Base-by-base conservation (phyloP, 257 asterid species). In the Nicotiana obtusifolia region DNA sequence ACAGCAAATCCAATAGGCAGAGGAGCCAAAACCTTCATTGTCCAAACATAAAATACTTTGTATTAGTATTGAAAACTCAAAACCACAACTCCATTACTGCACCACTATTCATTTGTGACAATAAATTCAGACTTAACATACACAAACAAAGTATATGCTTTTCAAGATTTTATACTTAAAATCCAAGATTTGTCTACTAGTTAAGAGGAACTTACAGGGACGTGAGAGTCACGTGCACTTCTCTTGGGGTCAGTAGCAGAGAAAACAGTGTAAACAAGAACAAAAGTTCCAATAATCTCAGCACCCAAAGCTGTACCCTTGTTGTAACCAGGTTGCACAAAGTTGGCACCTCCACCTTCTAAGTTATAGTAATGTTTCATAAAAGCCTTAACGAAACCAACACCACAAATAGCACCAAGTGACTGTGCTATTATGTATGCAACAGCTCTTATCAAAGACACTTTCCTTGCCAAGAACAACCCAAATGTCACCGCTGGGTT, bases 361-460 rank as follows among this genome's bases (percentile, higher is more conserved):
- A 2, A 0, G 22, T 73, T 49, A 30, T 54, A 60, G 56, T 30
- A 56, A 20, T 78, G 81, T 52, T 73, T 73, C 79, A 73, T 73
- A 35, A 82, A 82, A 5, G 77, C 77, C 15, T 82, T 82, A 5
- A 82, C 85, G 1, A 82, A 28, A 22, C 85, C 85, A 76, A 76
- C 85, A 15, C 85, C 85, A 64, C 85, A 82, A 2, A 82, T 77
- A 49, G 85, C 85, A 41, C 85, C 85, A 66, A 76, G 57, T 30
- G 61, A 59, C 22, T 81, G 84, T 31, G 84, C 80, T 2, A 81
- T 49, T 3, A 82, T 82, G 52, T 82, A 82, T 14, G 54, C 66
- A 30, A 82, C 44, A 37, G 84, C 84, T 66, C 84, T 73, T 73
- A 60, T 19, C 47, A 82, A 30, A 5, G 84, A 73, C 64, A 82